Evolutionary conservation across 441 rosid species (phyloP).

Genomic region (Raphanus hybrid): DNA sequence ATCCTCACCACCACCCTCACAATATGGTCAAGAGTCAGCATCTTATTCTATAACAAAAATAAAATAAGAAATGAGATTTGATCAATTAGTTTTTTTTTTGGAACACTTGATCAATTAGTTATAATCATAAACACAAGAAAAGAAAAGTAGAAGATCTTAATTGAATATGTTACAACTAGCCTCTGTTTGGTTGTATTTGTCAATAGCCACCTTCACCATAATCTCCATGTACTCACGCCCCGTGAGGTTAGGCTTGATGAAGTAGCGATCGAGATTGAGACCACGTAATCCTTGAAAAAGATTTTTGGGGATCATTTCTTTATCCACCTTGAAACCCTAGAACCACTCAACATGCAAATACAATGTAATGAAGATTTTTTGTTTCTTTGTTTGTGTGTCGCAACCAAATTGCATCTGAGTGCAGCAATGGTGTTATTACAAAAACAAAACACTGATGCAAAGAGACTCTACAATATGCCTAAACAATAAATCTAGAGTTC

Average conservation of each 20-base stretch:
- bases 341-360: background rate
- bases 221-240: background rate
- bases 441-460: background rate
- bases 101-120: too few relatives aligned
- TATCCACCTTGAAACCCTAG: background rate
- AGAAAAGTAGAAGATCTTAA: background rate
- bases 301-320: background rate
- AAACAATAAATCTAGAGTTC: background rate
- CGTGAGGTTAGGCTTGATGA: background rate
- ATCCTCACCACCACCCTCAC: background rate
- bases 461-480: background rate
- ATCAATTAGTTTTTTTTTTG: background rate
- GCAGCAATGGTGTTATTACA: background rate
- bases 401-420: background rate
- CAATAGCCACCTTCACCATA: background rate
- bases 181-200: background rate
- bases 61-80: background rate
- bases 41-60: background rate
- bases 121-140: too few relatives aligned
- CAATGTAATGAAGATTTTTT: background rate
- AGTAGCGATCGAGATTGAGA: background rate
- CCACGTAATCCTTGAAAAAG: background rate
- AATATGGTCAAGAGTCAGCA: background rate
- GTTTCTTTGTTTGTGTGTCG: background rate
- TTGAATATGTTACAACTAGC: background rate